Evolutionary conservation across 345 rosid species (phyloP).

Genomic region (Murraya koenigii): DNA sequence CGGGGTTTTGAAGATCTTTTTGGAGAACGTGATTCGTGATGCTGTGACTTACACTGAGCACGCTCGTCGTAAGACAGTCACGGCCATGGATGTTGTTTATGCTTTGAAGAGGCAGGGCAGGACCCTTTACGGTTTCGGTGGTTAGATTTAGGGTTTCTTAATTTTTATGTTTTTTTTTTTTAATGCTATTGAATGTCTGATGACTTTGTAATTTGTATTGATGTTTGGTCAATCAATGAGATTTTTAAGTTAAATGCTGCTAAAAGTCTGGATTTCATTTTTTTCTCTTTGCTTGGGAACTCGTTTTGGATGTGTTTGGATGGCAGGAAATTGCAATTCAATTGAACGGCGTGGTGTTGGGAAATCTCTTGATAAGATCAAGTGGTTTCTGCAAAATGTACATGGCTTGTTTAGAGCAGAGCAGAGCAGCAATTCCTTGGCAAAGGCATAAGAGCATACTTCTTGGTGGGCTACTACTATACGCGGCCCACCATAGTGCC

Average conservation of each 20-base stretch:
- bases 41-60: conserved; percentile 38
- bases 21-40: conserved; percentile 35
- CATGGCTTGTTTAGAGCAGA: too few species aligned
- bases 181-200: background rate
- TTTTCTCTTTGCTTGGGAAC: too few species aligned
- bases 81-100: conserved; percentile 38
- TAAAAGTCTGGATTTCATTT: too few species aligned
- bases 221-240: background rate
- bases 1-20: conserved; percentile 34
- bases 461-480: too few species aligned
- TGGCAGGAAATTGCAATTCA: background rate
- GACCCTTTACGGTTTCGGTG: conserved; percentile 33
- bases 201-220: background rate
- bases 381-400: too few species aligned
- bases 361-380: too few species aligned
- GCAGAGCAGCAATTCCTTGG: too few species aligned
- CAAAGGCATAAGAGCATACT: too few species aligned
- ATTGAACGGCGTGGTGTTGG: too few species aligned
- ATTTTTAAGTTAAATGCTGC: background rate
- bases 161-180: background rate
- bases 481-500: too few species aligned
- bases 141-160: conserved; percentile 1
- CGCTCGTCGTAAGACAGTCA: conserved; percentile 37
- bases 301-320: background rate
- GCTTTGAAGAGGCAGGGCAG: conserved; percentile 39